Percentiles rank a stretch among this genome's conserved stretches.
Evolutionary conservation across 306 rosid species (phyloP).

Genomic region (Begonia peltatifolia): DNA sequence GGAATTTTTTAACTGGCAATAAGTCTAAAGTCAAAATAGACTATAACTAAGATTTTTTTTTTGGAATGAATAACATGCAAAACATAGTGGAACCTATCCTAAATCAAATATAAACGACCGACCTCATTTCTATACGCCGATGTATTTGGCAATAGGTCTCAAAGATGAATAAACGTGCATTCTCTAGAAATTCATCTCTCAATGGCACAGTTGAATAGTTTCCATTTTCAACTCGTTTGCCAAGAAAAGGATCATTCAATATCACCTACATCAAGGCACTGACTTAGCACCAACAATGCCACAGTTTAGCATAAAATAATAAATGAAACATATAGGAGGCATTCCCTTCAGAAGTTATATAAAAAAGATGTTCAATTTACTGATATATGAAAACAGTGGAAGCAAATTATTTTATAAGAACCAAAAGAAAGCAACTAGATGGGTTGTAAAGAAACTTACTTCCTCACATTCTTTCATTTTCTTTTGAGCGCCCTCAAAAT

Average conservation of each 20-base stretch:
- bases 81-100: no score
- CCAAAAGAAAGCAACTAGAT: neutral
- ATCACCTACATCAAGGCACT: slow-evolving; percentile 48
- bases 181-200: slow-evolving; percentile 95
- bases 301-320: no score
- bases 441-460: slow-evolving; percentile 34
- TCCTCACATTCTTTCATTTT: slow-evolving; percentile 97
- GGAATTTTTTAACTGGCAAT: no score
- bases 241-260: slow-evolving; percentile 91
- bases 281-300: neutral
- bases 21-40: no score
- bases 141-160: slow-evolving; percentile 97
- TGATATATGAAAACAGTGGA: no score
- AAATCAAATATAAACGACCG: slow-evolving; percentile 2
- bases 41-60: no score
- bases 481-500: slow-evolving; percentile 90
- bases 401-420: slow-evolving; percentile 25
- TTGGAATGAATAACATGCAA: no score
- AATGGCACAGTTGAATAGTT: slow-evolving; percentile 74
- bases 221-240: slow-evolving; percentile 81
- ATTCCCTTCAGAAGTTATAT: no score
- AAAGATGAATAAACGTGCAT: slow-evolving; percentile 87
- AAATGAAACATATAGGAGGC: no score
- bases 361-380: no score
- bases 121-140: slow-evolving; percentile 82